Base-by-base conservation (phyloP, 441 rosid species). In the Aquilaria agallochum region DNA sequence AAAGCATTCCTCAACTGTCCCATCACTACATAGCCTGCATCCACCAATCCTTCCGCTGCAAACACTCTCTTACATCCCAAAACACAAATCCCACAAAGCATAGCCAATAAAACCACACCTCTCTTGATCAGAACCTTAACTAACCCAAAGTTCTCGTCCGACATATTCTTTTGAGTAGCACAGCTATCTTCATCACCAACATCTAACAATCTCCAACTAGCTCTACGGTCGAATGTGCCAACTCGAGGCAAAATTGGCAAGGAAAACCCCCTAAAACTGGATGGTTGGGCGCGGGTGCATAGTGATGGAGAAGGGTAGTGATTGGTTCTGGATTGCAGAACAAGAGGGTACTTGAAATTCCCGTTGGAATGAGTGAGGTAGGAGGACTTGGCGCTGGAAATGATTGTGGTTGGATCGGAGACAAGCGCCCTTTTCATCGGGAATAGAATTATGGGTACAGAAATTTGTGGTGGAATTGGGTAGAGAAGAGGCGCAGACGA, bases 21-120 rank as follows among this genome's bases (percentile, higher is more conserved):
- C 65, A 87, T 72, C 62, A 88, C 87, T 53, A 87, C 96, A 77
- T 85, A 76, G n/a, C 93, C 92, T 33, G 95, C 90, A 82, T 89
- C 88, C 58, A 74, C 80, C 31, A 80, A 78, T 60, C 89, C 85
- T 62, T 88, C 97, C 32, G 80, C 78, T 11, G 97, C 97, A 60
- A 86, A 76, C 59, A 78, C 98, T 64, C 87, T 78, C 59, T 64
- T 75, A 68, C 93, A 80, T 36, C 90, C 85, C 47, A 83, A 73
- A 0, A 80, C 69, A 70, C 82, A 75, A 59, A 80, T 72, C 66
- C 92, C 94, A 74, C 85, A 87, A 15, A 77, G 75, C 71, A 95
- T 57, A 56, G 90, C 97, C 58, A 85, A 88, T 72, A 92, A 63
- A 76, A 86, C 54, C 27, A 88, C 50, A 32, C 80, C 87, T 46